Conservation (phyloP, 2,329 filamentous ascomycete species). For the Ceratocystis eucalypticola region DNA sequence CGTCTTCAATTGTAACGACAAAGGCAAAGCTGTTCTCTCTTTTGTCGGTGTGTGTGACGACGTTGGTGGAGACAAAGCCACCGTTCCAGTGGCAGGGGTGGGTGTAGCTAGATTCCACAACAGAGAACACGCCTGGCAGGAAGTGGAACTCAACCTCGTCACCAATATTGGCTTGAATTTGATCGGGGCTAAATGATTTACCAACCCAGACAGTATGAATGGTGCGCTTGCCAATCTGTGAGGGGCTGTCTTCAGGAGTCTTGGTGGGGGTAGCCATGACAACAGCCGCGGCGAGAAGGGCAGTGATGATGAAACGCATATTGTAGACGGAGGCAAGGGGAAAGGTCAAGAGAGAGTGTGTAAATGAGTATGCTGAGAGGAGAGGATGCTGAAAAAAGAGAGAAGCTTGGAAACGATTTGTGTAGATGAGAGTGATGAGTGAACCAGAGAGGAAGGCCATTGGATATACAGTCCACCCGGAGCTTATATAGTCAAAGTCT, state of each 20-base stretch:
- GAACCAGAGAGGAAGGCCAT: too few species aligned
- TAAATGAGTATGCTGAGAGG: too few species aligned
- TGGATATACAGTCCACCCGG: too few species aligned
- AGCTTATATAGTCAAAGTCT: too few species aligned
- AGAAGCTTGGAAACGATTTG: too few species aligned
- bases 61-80: background rate
- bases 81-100: background rate
- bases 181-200: constrained; percentile 33
- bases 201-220: background rate
- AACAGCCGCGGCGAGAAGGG: background rate
- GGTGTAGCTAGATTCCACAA: background rate
- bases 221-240: background rate
- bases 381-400: too few species aligned
- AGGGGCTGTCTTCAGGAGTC: background rate
- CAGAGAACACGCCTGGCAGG: background rate
- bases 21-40: constrained; percentile 24
- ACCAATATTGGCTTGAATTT: background rate
- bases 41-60: too few species aligned
- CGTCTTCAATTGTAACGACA: constrained; percentile 23
- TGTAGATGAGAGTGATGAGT: too few species aligned
- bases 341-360: too few species aligned
- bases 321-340: too few species aligned
- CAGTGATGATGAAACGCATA: constrained; percentile 20
- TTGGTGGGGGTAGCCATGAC: background rate
- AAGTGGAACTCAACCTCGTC: background rate